A percentile compares a stretch with the other conserved stretches of the same genome.
Conservation (phyloP, 225 moss, liverwort and hornwort species). For the Marchantia polymorpha region DNA sequence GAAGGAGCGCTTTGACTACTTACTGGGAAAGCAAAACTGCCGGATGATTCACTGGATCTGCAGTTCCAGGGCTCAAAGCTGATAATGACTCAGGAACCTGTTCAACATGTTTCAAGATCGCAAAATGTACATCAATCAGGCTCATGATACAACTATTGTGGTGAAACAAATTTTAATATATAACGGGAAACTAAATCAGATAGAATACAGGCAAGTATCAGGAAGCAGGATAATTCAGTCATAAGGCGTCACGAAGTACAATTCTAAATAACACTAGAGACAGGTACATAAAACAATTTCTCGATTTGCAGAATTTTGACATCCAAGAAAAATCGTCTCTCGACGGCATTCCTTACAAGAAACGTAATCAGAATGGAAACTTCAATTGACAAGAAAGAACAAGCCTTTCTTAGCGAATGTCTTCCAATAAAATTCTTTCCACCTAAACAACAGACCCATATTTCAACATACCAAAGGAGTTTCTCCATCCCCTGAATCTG, state of each 20-base stretch:
- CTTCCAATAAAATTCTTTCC: background rate
- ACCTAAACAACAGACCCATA: background rate
- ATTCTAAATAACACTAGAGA: too few relatives aligned
- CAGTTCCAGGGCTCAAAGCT: constrained; percentile 64
- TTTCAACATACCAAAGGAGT: constrained; percentile 74
- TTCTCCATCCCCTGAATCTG: constrained; percentile 99
- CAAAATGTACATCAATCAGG: background rate
- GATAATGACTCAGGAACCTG: constrained; percentile 98
- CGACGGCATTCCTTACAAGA: background rate
- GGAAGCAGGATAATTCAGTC: background rate
- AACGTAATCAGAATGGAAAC: background rate
- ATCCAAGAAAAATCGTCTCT: background rate
- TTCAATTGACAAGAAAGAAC: background rate
- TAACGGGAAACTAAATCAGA: background rate
- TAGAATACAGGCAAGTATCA: background rate
- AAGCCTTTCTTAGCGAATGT: background rate
- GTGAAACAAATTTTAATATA: background rate
- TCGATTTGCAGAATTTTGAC: background rate
- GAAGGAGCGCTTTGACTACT: constrained; percentile 21
- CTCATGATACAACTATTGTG: background rate
- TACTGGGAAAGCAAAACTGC: constrained; percentile 88
- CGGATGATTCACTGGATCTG: constrained; percentile 87
- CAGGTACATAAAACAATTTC: too few relatives aligned
- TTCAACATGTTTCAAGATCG: background rate
- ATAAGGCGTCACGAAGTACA: background rate